These are phyloP conservation scores for Arbutus unedo DNA, from an alignment of 148 eudicot genomes.

Conservation along the genomic window DNA sequence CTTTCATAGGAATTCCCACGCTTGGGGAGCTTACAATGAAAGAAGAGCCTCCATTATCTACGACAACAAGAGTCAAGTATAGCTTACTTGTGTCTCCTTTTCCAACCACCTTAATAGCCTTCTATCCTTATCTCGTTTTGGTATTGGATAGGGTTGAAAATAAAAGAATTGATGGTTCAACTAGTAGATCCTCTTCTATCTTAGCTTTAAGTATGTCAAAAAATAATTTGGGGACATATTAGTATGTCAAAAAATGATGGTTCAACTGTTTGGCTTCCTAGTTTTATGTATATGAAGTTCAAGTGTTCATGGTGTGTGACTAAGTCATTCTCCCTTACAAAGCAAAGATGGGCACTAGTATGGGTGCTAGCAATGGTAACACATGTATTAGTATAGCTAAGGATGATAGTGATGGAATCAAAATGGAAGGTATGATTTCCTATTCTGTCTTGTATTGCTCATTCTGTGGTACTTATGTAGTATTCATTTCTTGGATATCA, in stretches of 20 bases:
- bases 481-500: not conserved
- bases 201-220: slow-evolving; percentile 37
- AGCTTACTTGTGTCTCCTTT: slow-evolving; percentile 11
- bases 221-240: slow-evolving; percentile 15
- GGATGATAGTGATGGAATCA: slow-evolving; percentile 48
- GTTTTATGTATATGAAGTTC: not conserved
- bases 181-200: slow-evolving; percentile 43
- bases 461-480: not conserved
- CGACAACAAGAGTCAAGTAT: slow-evolving; percentile 67
- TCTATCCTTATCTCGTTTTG: slow-evolving; percentile 19
- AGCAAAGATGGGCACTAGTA: slow-evolving; percentile 42
- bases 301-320: slow-evolving; percentile 4
- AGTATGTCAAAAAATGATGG: too few species aligned
- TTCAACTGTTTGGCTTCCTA: not conserved
- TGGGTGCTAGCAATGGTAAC: slow-evolving; percentile 30
- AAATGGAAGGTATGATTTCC: slow-evolving; percentile 65
- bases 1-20: slow-evolving; percentile 34
- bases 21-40: slow-evolving; percentile 48
- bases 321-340: slow-evolving; percentile 9
- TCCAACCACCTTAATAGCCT: slow-evolving; percentile 5
- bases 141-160: slow-evolving; percentile 66
- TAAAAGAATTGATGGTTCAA: slow-evolving; percentile 49
- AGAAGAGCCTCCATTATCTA: slow-evolving; percentile 54
- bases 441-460: not conserved
- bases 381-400: slow-evolving; percentile 34